These are phyloP conservation scores for Schizochytrium sp. DNA, from an alignment of 108 stramenopile genomes.

Conservation along the genomic window DNA sequence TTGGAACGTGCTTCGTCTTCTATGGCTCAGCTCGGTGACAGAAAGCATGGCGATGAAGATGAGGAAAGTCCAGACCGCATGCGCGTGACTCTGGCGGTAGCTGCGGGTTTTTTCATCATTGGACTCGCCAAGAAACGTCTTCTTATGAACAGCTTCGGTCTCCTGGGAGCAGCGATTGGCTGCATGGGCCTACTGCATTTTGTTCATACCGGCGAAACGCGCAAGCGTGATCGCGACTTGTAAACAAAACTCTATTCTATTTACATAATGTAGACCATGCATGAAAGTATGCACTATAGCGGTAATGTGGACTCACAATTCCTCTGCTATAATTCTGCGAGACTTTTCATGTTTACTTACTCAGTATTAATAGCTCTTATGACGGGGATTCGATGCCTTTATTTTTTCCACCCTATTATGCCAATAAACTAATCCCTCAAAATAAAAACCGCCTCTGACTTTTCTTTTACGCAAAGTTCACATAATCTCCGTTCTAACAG, in stretches of 20 bases:
- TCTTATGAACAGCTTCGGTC: conserved; percentile 37
- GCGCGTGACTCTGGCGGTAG: conserved; percentile 41
- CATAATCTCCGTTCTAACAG: too few species aligned
- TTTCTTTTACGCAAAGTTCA: too few species aligned
- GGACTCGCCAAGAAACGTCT: conserved; percentile 55
- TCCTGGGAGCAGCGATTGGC: conserved; percentile 41
- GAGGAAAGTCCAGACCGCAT: conserved; percentile 18
- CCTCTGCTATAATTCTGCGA: too few species aligned
- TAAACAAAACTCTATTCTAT: neutral
- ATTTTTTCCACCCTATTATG: too few species aligned
- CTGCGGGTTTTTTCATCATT: conserved; percentile 51
- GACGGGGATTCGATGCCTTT: too few species aligned
- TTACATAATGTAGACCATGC: neutral
- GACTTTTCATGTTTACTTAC: too few species aligned
- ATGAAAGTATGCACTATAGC: neutral
- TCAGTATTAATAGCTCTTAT: too few species aligned
- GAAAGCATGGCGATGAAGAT: neutral
- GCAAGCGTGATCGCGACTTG: conserved; percentile 21
- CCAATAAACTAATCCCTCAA: too few species aligned
- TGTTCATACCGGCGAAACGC: neutral
- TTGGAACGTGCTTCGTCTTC: neutral
- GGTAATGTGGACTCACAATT: too few species aligned
- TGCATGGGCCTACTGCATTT: conserved; percentile 42
- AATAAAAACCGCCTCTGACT: too few species aligned
- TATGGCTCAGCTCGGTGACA: neutral